A percentile compares a stretch with the other conserved stretches of the same genome.
Conservation (phyloP, 2,329 filamentous ascomycete genomes). For the Phaeosphaeria sp. region DNA sequence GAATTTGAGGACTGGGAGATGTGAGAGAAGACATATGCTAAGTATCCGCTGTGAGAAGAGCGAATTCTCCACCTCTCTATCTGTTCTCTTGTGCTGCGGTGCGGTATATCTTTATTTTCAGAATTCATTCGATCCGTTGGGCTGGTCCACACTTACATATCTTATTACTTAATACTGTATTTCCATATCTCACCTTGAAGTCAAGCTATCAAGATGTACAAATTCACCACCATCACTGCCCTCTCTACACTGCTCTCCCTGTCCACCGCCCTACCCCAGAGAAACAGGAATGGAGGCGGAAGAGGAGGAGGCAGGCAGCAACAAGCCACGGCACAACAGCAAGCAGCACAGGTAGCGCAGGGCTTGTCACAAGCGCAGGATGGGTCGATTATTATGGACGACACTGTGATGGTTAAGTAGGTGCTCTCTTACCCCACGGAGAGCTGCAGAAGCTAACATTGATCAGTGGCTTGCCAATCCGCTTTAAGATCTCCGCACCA, state of each 20-base stretch:
- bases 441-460: slow-evolving; percentile 10
- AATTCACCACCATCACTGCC: slow-evolving; percentile 8
- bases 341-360: slow-evolving; percentile 43
- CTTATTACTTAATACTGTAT: neutral
- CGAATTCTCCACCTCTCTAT: neutral
- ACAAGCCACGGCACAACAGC: slow-evolving; percentile 39
- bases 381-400: slow-evolving; percentile 63
- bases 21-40: neutral
- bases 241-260: slow-evolving; percentile 29
- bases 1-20: slow-evolving; percentile 1
- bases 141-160: slow-evolving; percentile 5
- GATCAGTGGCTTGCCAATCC: slow-evolving; percentile 56
- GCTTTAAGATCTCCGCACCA: slow-evolving; percentile 63
- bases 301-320: slow-evolving; percentile 15
- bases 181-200: neutral
- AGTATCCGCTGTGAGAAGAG: neutral
- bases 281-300: slow-evolving; percentile 16
- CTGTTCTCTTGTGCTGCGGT: neutral
- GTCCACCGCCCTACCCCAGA: slow-evolving; percentile 31
- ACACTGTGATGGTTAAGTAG: slow-evolving; percentile 59
- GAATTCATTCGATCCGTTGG: neutral
- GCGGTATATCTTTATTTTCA: neutral
- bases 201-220: slow-evolving; percentile 12
- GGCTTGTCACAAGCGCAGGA: slow-evolving; percentile 56
- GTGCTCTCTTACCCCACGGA: slow-evolving; percentile 35